A percentile compares a stretch with the other conserved stretches of the same genome.
Evolutionary conservation across 306 rosid genomes (phyloP).

Genomic region (Dryas drummondii): DNA sequence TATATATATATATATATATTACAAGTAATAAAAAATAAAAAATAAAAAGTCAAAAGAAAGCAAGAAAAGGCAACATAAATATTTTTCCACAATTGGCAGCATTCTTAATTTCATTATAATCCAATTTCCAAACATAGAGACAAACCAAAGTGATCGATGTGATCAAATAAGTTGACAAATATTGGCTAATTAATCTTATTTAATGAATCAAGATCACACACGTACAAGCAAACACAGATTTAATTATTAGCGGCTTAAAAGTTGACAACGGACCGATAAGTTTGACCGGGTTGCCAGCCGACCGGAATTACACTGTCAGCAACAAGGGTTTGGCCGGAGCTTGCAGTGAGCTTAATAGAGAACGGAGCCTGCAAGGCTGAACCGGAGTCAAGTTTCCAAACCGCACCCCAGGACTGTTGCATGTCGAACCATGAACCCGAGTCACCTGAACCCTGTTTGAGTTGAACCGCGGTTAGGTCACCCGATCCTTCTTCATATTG

Average conservation of each 20-base stretch:
- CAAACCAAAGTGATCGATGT: not conserved
- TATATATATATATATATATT: no score
- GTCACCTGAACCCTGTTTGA: slow-evolving; percentile 37
- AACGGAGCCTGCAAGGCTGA: slow-evolving; percentile 49
- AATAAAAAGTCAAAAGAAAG: not conserved
- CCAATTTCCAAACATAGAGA: no score
- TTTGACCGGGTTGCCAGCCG: slow-evolving; percentile 58
- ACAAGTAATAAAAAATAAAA: not conserved
- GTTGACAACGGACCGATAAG: slow-evolving; percentile 57
- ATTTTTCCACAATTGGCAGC: not conserved
- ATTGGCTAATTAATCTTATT: not conserved
- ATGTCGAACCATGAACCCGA: slow-evolving; percentile 51
- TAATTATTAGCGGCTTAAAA: slow-evolving; percentile 5
- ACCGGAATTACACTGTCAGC: slow-evolving; percentile 59
- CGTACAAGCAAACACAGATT: not conserved
- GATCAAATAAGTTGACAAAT: not conserved
- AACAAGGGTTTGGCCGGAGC: slow-evolving; percentile 37
- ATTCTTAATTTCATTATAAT: no score
- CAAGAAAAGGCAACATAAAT: not conserved
- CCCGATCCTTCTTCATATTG: slow-evolving; percentile 71
- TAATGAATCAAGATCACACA: not conserved
- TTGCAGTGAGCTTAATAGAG: slow-evolving; percentile 47
- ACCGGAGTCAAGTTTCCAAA: slow-evolving; percentile 52
- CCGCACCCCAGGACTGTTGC: slow-evolving; percentile 73
- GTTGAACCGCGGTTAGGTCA: slow-evolving; percentile 45